Conservation (phyloP, 306 rosid genomes). For the Comarum palustre region DNA sequence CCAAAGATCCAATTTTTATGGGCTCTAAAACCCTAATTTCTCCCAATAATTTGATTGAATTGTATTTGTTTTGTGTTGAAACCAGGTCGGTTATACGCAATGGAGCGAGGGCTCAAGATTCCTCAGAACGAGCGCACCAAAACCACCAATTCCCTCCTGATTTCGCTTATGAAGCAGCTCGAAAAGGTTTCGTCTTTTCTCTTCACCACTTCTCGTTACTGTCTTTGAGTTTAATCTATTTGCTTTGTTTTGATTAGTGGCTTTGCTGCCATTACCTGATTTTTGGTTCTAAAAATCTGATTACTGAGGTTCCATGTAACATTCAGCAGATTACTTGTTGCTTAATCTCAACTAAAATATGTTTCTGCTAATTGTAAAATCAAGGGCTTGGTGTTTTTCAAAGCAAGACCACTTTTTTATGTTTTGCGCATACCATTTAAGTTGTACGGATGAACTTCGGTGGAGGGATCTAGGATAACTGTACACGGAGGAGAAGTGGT, state of each 20-base stretch:
- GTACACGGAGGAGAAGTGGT: not conserved
- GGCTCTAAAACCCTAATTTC: conserved; percentile 10
- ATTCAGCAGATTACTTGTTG: conserved; percentile 6
- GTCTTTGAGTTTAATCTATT: not conserved
- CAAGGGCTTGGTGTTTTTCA: not conserved
- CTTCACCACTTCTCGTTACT: not conserved
- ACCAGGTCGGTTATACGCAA: conserved; percentile 91
- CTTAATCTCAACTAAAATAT: conserved; percentile 3
- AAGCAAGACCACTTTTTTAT: not conserved
- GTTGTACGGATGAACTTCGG: not conserved
- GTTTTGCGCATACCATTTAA: not conserved
- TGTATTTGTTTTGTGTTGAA: not conserved
- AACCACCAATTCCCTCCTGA: conserved; percentile 79
- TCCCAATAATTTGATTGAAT: not conserved
- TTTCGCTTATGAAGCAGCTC: conserved; percentile 97
- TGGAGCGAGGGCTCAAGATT: conserved; percentile 93
- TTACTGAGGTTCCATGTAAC: conserved; percentile 14
- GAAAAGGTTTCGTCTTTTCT: conserved; percentile 57
- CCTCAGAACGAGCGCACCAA: conserved; percentile 88
- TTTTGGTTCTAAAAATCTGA: not conserved
- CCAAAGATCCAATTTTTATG: not conserved
- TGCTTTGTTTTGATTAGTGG: not conserved
- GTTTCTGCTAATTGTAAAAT: conserved; percentile 24
- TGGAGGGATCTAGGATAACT: not conserved
- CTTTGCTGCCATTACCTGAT: not conserved